These are phyloP conservation scores for Aspergillus ibericus DNA, from an alignment of 2,329 filamentous ascomycete species.

Conservation along the genomic window DNA sequence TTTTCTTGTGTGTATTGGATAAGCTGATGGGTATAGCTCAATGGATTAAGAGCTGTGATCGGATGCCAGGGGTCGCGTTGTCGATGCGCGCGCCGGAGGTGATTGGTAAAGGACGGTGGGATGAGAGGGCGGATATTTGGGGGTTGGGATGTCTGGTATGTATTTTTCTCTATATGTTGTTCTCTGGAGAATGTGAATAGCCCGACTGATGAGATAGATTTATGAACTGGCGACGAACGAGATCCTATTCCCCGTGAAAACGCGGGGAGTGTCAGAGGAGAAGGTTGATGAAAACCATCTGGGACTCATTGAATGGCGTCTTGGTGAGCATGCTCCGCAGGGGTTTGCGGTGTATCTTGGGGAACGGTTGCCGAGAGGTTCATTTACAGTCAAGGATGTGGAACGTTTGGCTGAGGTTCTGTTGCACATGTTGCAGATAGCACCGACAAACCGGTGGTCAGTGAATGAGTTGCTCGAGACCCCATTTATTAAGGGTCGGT, in stretches of 20 bases:
- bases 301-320: conserved; percentile 7
- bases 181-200: too few relatives aligned
- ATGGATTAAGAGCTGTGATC: conserved; percentile 7
- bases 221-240: conserved; percentile 24
- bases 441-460: conserved; percentile 3
- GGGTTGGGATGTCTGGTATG: conserved; percentile 25
- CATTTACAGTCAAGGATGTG: conserved; percentile 15
- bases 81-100: conserved; percentile 23
- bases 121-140: conserved; percentile 23
- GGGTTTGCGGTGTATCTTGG: conserved; percentile 14
- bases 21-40: neutral
- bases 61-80: conserved; percentile 15
- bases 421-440: conserved; percentile 14
- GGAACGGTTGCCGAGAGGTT: conserved; percentile 15
- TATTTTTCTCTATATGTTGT: conserved; percentile 4
- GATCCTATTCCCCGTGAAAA: conserved; percentile 17
- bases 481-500: neutral
- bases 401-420: conserved; percentile 16
- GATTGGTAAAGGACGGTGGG: conserved; percentile 14
- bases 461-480: conserved; percentile 9
- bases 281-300: conserved; percentile 14
- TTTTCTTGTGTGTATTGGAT: neutral
- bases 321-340: neutral
- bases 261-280: conserved; percentile 16
- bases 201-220: too few relatives aligned